phyloP scores from a whole-genome alignment of 2,329 filamentous ascomycete species.

The Metarhizium robertsii region DNA sequence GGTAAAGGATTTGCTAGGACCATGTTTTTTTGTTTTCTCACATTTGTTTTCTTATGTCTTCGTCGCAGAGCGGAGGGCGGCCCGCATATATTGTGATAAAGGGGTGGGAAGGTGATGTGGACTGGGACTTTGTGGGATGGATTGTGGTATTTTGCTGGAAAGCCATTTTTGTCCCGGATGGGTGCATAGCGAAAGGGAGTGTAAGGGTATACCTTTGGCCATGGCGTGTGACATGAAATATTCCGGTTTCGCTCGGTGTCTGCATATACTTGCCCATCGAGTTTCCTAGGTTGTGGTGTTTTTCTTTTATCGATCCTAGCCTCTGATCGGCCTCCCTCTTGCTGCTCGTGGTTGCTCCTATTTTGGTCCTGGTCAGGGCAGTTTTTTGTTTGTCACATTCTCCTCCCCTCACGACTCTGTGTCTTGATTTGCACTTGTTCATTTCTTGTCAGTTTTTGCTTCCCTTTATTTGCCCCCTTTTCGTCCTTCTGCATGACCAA shows the following conservation, averaged over 20 bases:
- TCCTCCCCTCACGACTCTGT: background rate
- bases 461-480: background rate
- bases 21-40: constrained; percentile 12
- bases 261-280: constrained; percentile 7
- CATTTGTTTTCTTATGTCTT: background rate
- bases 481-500: background rate
- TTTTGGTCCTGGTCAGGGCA: background rate
- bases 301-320: background rate
- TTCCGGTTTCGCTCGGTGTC: constrained; percentile 17
- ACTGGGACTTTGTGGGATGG: constrained; percentile 9
- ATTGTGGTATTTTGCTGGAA: constrained; percentile 31
- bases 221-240: constrained; percentile 25
- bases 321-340: background rate
- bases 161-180: constrained; percentile 27
- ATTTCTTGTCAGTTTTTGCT: background rate
- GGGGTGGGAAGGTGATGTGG: constrained; percentile 6
- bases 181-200: constrained; percentile 36
- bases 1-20: constrained; percentile 22
- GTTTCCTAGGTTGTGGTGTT: background rate
- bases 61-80: constrained; percentile 22
- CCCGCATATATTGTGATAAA: constrained; percentile 7
- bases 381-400: background rate
- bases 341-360: background rate
- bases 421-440: background rate
- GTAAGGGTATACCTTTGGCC: constrained; percentile 29